Percentiles rank a stretch among this genome's conserved stretches.
phyloP scores from a whole-genome alignment of 441 rosid species.

The Aquilaria agallochum region DNA sequence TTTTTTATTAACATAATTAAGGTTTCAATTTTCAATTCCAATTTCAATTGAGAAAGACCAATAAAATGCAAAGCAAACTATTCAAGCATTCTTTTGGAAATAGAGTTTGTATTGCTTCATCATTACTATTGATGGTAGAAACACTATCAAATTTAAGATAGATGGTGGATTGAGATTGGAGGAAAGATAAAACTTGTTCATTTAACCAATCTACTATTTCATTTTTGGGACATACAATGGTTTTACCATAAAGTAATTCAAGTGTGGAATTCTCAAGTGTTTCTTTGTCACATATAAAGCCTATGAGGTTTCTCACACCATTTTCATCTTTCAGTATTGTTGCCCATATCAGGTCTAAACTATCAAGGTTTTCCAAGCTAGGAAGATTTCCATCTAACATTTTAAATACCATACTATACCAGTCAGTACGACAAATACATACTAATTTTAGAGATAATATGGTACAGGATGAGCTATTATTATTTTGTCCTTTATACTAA shows the following conservation, averaged over 20 bases:
- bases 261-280: neutral
- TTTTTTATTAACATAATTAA: neutral
- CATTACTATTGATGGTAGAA: neutral
- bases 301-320: neutral
- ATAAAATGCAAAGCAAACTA: neutral
- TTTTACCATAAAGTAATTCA: neutral
- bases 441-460: too few species aligned
- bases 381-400: neutral
- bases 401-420: too few species aligned
- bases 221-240: neutral
- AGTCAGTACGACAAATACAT: too few species aligned
- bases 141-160: neutral
- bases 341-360: neutral
- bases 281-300: neutral
- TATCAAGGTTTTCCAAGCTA: neutral
- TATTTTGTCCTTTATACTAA: too few species aligned
- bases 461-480: too few species aligned
- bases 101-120: neutral
- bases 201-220: neutral
- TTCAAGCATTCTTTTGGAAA: neutral
- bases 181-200: neutral
- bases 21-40: neutral
- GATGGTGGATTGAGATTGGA: neutral
- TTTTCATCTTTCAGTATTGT: neutral
- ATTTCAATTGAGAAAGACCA: neutral